Evolutionary conservation across 805 yeast genomes (phyloP).

Genomic region (Ogataea zsoltii): DNA sequence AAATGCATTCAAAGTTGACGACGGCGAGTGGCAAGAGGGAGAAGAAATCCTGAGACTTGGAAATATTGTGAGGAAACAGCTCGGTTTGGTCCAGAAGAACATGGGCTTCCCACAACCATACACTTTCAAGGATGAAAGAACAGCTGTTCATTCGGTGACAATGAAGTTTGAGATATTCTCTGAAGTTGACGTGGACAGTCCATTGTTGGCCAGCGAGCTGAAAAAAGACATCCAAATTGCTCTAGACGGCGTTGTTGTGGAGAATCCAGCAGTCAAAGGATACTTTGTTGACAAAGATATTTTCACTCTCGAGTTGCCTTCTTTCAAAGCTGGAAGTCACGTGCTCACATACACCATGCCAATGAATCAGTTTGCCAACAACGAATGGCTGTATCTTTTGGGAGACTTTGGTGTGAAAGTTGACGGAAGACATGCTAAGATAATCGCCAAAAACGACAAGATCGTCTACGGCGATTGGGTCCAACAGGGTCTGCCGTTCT

Average conservation of each 20-base stretch:
- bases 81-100: constrained; percentile 2
- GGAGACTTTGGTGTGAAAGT: constrained; percentile 13
- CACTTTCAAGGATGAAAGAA: constrained; percentile 1
- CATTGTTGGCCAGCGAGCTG: constrained; percentile 4
- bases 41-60: constrained; percentile 12
- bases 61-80: constrained; percentile 3
- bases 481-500: constrained; percentile 15
- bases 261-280: background rate
- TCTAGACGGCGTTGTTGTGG: constrained; percentile 1
- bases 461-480: constrained; percentile 10
- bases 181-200: background rate
- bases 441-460: constrained; percentile 2
- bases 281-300: constrained; percentile 10
- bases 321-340: constrained; percentile 14
- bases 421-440: constrained; percentile 8
- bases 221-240: background rate
- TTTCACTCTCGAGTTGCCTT: constrained; percentile 6
- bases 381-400: constrained; percentile 12
- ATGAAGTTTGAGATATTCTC: background rate
- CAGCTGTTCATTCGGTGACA: background rate
- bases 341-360: constrained; percentile 8
- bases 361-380: constrained; percentile 8
- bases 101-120: constrained; percentile 10
- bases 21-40: constrained; percentile 8
- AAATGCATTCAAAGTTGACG: constrained; percentile 7